A percentile compares a stretch with the other conserved stretches of the same genome.
Evolutionary conservation across 441 rosid genomes (phyloP).

Genomic region (Mallotus japonicus): DNA sequence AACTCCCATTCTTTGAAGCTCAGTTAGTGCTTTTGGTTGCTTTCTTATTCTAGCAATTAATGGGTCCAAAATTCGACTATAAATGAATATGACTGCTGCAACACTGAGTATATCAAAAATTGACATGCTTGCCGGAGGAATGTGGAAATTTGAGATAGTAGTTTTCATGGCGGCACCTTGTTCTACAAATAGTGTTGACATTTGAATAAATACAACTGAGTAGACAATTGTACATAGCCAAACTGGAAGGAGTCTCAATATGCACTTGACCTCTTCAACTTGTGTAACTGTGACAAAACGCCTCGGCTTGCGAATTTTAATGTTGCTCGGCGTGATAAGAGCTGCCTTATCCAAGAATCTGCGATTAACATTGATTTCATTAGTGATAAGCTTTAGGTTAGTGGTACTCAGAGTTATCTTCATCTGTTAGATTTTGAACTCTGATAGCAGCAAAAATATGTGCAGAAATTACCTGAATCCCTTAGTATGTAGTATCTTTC

Average conservation of each 20-base stretch:
- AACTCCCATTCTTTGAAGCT: slow-evolving; percentile 93
- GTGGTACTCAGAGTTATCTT: neutral
- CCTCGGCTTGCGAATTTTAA: slow-evolving; percentile 54
- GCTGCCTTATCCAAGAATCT: slow-evolving; percentile 97
- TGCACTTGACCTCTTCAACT: slow-evolving; percentile 95
- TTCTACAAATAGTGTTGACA: slow-evolving; percentile 95
- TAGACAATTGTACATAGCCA: slow-evolving; percentile 96
- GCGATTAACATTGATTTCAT: neutral
- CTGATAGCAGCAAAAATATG: too few species aligned
- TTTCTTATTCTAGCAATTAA: slow-evolving; percentile 43
- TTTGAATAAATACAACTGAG: slow-evolving; percentile 94
- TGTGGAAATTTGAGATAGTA: slow-evolving; percentile 47
- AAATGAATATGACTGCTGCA: slow-evolving; percentile 65
- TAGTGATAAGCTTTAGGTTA: neutral
- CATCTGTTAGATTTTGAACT: too few species aligned
- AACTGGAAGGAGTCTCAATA: slow-evolving; percentile 76
- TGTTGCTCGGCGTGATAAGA: slow-evolving; percentile 27
- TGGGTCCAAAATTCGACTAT: slow-evolving; percentile 75
- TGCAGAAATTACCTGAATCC: slow-evolving; percentile 45
- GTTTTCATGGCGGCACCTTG: slow-evolving; percentile 98
- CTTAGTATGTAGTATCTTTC: slow-evolving; percentile 48
- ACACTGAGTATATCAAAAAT: slow-evolving; percentile 90
- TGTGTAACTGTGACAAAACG: slow-evolving; percentile 75
- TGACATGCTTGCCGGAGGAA: slow-evolving; percentile 95
- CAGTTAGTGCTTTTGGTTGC: slow-evolving; percentile 58